Base-by-base conservation (phyloP, 495 filamentous ascomycete species). In the Penicillium egyptiacum region DNA sequence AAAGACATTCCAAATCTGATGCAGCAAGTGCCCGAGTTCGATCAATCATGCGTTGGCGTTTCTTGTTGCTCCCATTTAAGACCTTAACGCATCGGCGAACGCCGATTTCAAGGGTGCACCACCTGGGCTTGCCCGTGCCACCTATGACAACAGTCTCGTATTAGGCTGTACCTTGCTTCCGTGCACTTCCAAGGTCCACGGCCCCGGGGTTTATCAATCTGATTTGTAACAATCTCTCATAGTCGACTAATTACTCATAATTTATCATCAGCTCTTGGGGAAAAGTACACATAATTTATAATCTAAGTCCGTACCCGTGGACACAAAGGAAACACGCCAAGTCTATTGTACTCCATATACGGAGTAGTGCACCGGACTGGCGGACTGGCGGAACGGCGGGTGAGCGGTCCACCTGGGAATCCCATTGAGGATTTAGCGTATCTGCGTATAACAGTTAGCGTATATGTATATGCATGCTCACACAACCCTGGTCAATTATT, bases 301-400 rank as follows among this genome's bases (percentile, higher is more conserved):
- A 33, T 33, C 39, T 9, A 17, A 9, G 11, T 40, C 11, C 4
- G 30, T 17, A 17, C n/a, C n/a, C n/a, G n/a, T n/a, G n/a, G n/a
- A n/a, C n/a, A n/a, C 16, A 39, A 17, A 39, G 35, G 17, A n/a
- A 37, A 14, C 5, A n/a, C 35, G 2, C 14, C 8, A 37, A 37
- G 16, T 16, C 35, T 16, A 4, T 12, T 28, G 26, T 28, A 31
- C n/a, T n/a, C n/a, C n/a, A n/a, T n/a, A n/a, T n/a, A n/a, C n/a
- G n/a, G n/a, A n/a, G n/a, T 20, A 7, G 17, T 7, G 17, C 45
- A 11, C 45, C 50, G 35, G 49, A 41, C n/a, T 8, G 17, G 41
- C 41, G 52, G 52, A 20, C 28, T n/a, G 42, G 52, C 41, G 52
- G 52, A 54, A 54, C 28, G 52, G 52, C 52, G 52, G 52, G 19